Base-by-base conservation (phyloP, 1,284 basidiomycete species). In the Cutaneotrichosporon spelunceum region DNA sequence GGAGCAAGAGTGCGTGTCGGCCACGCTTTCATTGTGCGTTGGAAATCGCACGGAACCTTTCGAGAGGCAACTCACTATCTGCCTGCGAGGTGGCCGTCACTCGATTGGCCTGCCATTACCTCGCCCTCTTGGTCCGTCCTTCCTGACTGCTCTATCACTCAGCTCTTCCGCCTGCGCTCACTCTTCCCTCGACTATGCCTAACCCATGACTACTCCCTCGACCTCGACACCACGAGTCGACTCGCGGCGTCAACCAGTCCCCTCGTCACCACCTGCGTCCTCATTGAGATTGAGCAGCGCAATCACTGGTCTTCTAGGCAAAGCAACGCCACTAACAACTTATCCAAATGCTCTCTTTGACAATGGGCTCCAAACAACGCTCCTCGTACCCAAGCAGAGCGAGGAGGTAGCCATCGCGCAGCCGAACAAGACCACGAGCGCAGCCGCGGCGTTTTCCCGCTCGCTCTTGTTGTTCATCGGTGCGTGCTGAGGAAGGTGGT, bases 401-500 rank as follows among this genome's bases (percentile, higher is more conserved):
- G 33, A 53, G 52, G 52, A 24, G 16, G 34, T 53, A 11, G 52
- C 52, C n/a, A 36, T 53, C 34, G 11, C 52, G 5, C 52, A 53
- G 11, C 71, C 74, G 23, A 67, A 66, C 7, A 70, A 70, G 1
- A 54, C 62, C 5, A 72, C 70, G 13, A 75, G 73, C 10, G 72
- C 74, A 13, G 70, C 72, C 19, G 76, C 78, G 5, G 76, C 76
- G 14, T 67, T 77, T 23, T 73, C 78, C 2, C 65, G 78, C 57
- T 75, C 72, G 7, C 53, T 78, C 7, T 68, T 79, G 21, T 62
- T 79, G n/a, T 76, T 75, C 48, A 53, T 77, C 27, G 76, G 77
- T 77, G 56, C 14, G 30, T 13, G 6, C 5, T 23, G 13, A 10
- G 10, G 0, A 8, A 7, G 19, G 30, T 11, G n/a, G 23, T 21